Evolutionary conservation across 768 basidiomycete species (phyloP).

Genomic region (Ramaria sp.): DNA sequence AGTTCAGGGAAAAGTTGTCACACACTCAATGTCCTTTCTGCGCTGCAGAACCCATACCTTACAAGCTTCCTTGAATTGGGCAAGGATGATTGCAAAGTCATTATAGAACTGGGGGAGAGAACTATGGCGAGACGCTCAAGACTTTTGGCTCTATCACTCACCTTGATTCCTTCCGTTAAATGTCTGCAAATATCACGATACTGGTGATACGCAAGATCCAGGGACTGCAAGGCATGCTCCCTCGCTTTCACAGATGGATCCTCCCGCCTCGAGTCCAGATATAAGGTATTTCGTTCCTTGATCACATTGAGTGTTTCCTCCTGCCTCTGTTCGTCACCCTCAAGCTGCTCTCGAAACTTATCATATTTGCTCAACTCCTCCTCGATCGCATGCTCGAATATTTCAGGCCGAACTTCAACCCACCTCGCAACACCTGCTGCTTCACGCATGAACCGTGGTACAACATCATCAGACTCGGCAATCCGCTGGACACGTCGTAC

Average conservation of each 20-base stretch:
- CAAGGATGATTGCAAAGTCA: conserved; percentile 61
- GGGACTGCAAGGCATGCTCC: conserved; percentile 68
- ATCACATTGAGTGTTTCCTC: conserved; percentile 53
- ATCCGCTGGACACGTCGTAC: conserved; percentile 54
- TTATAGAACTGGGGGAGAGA: conserved; percentile 66
- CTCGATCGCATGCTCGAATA: conserved; percentile 80
- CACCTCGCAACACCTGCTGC: conserved; percentile 57
- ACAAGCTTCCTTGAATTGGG: conserved; percentile 66
- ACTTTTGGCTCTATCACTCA: conserved; percentile 18
- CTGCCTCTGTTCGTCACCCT: conserved; percentile 53
- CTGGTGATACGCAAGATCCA: conserved; percentile 79
- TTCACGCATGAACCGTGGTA: conserved; percentile 50
- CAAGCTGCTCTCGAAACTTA: conserved; percentile 42
- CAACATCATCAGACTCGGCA: conserved; percentile 63
- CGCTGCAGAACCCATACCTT: conserved; percentile 63
- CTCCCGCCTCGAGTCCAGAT: conserved; percentile 66
- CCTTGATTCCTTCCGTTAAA: conserved; percentile 82
- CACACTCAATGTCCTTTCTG: conserved; percentile 68
- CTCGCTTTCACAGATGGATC: conserved; percentile 71
- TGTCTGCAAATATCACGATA: conserved; percentile 79
- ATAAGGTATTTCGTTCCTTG: conserved; percentile 62
- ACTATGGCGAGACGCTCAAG: not conserved
- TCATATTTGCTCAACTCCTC: conserved; percentile 77
- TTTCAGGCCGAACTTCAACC: conserved; percentile 64
- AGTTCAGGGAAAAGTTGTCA: conserved; percentile 2